These are phyloP conservation scores for Penicillium sp. DNA, from an alignment of 2,329 filamentous ascomycete genomes.

Conservation along the genomic window DNA sequence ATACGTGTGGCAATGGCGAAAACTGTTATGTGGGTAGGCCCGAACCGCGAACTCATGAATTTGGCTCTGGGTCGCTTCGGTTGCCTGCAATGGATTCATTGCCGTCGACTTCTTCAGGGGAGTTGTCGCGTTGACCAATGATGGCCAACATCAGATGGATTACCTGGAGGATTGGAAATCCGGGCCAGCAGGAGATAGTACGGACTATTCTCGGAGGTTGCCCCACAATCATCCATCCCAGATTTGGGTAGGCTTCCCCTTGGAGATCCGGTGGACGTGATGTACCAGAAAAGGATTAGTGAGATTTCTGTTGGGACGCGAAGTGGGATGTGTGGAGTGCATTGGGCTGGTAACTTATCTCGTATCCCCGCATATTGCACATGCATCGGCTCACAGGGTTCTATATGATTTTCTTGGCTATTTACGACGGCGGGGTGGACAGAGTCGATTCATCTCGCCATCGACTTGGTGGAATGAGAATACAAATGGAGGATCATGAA, in stretches of 20 bases:
- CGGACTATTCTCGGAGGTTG: slow-evolving; percentile 14
- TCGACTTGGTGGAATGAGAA: too few species aligned
- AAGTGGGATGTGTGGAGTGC: slow-evolving; percentile 19
- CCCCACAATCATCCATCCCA: slow-evolving; percentile 1
- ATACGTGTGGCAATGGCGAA: too few species aligned
- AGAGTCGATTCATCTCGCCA: too few species aligned
- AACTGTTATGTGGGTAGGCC: too few species aligned
- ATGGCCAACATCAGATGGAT: background rate
- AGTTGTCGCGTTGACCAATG: slow-evolving; percentile 12
- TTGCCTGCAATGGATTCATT: background rate
- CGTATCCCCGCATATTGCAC: background rate
- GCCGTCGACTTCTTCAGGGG: background rate
- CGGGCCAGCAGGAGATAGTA: slow-evolving; percentile 9
- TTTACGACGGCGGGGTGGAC: too few species aligned
- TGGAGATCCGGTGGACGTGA: slow-evolving; percentile 1
- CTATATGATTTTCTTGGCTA: too few species aligned
- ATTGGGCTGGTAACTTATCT: background rate
- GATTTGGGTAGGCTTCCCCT: background rate
- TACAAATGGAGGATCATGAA: too few species aligned
- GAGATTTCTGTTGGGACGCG: slow-evolving; percentile 12
- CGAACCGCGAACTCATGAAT: too few species aligned
- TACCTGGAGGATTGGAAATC: background rate
- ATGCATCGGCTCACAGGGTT: too few species aligned
- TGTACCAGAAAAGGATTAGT: background rate
- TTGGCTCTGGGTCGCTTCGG: background rate